Evolutionary conservation across 495 filamentous ascomycete species (phyloP), one percentile per base, ranked within the genome.

Genomic region (Penicillium egyptiacum): DNA sequence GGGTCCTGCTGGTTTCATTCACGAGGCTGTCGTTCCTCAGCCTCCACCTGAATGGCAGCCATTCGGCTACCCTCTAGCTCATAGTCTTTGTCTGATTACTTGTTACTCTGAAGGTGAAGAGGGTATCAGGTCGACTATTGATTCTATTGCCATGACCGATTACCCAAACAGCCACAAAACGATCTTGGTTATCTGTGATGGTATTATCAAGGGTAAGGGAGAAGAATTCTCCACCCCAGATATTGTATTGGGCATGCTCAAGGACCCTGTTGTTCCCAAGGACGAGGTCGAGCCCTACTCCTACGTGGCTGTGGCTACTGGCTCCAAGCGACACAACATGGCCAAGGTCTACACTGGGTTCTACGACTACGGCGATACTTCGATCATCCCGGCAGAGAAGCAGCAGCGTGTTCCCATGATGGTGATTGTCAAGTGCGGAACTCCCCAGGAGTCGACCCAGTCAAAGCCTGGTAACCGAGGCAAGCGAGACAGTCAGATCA

Each of bases 371-470:
- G 95, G 95, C 55, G 76, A 83, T 17, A 80, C 87, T 56, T 93
- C 90, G 4, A 73, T 82, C 56, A 86, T 99, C 50, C 88, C 93
- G 1, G 57, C 75, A 2, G 91, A 95, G 40, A 95, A 93, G 76
- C 95, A 96, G 70, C 92, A 97, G 72, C 88, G 95, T 50, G 92
- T 99, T n/a, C 95, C 95, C 2, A 97, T 99, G 93, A 92, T 98
- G 81, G 84, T 95, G 2, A 83, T 99, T 50, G 92, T 97, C 43
- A 99, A 99, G 73, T 93, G 88, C 64, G 95, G 95, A 43, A 98
- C 95, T 5, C 90, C 90, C 17, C 91, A 90, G 26, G 95, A 99
- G 72, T 79, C 83, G 23, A 81, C 71, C 26, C 84, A 86, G 58
- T 76, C 87, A 33, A 99, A 98, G 72, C 91, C 95, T 2, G 95